phyloP scores from a whole-genome alignment of 176 grass and related monocot species.

The Melocanna baccifera region DNA sequence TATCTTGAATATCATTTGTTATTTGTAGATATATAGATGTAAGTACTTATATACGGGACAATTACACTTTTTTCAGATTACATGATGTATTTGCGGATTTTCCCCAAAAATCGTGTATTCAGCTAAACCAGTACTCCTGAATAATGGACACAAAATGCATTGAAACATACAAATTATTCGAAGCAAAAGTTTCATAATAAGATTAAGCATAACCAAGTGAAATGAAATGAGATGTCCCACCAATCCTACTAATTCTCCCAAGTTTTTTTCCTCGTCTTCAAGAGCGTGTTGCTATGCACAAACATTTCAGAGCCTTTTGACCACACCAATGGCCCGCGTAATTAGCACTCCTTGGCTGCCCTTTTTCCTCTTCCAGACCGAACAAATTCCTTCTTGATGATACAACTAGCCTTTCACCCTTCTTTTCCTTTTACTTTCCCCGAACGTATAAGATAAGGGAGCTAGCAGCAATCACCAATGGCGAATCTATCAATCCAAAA shows the following conservation, averaged over 20 bases:
- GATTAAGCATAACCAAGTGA: background rate
- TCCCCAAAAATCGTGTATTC: background rate
- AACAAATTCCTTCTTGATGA: background rate
- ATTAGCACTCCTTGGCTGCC: background rate
- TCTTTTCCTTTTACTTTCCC: background rate
- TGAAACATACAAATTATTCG: background rate
- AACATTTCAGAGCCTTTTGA: background rate
- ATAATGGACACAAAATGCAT: background rate
- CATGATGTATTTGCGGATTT: background rate
- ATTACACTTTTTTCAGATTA: background rate
- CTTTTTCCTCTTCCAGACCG: background rate
- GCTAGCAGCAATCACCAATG: background rate
- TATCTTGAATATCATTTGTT: no score
- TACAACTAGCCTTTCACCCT: background rate
- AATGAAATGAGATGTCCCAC: background rate
- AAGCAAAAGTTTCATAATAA: background rate
- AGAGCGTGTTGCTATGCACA: background rate
- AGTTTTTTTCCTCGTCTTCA: background rate
- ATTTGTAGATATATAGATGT: no score
- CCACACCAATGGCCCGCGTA: background rate
- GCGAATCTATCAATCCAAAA: slow-evolving; percentile 27
- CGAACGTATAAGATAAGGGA: background rate
- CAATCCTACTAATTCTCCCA: background rate
- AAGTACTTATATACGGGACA: background rate
- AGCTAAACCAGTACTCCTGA: background rate